Evolutionary conservation across 805 yeast species (phyloP).

Genomic region (Candida berthetii): DNA sequence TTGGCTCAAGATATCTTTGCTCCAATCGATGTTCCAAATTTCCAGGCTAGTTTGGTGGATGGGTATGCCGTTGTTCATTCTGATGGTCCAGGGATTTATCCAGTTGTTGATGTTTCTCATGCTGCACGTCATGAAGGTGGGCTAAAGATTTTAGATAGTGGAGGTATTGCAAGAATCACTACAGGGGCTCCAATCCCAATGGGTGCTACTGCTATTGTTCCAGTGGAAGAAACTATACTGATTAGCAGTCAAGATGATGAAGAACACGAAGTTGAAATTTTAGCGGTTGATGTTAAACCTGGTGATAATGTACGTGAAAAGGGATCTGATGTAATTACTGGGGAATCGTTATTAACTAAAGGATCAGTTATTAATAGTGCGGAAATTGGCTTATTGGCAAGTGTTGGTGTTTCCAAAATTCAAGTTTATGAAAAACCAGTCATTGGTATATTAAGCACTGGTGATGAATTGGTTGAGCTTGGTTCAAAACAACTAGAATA

Average conservation of each 20-base stretch:
- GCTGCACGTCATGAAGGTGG: slow-evolving; percentile 26
- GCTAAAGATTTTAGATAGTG: slow-evolving; percentile 16
- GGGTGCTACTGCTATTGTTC: slow-evolving; percentile 48
- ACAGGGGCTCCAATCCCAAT: slow-evolving; percentile 53
- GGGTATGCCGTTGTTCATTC: slow-evolving; percentile 44
- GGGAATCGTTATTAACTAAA: slow-evolving; percentile 27
- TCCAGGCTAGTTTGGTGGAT: slow-evolving; percentile 50
- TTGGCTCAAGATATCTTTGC: slow-evolving; percentile 36
- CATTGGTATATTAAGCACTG: slow-evolving; percentile 45
- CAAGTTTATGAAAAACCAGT: slow-evolving; percentile 34
- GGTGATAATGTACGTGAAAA: slow-evolving; percentile 41
- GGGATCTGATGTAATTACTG: slow-evolving; percentile 41
- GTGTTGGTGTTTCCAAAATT: slow-evolving; percentile 35
- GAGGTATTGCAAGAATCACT: slow-evolving; percentile 39
- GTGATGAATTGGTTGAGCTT: slow-evolving; percentile 41
- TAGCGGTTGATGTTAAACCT: slow-evolving; percentile 29
- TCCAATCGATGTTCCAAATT: slow-evolving; percentile 36
- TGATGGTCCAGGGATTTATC: slow-evolving; percentile 40
- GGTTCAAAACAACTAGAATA: slow-evolving; percentile 12
- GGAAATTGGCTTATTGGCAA: slow-evolving; percentile 41
- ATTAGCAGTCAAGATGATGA: slow-evolving; percentile 32
- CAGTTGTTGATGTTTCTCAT: slow-evolving; percentile 34
- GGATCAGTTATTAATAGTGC: slow-evolving; percentile 39
- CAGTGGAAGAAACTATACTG: slow-evolving; percentile 45
- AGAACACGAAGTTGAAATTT: slow-evolving; percentile 32